Conservation (phyloP, 306 rosid genomes). For the Gynostemma pentaphyllum region DNA sequence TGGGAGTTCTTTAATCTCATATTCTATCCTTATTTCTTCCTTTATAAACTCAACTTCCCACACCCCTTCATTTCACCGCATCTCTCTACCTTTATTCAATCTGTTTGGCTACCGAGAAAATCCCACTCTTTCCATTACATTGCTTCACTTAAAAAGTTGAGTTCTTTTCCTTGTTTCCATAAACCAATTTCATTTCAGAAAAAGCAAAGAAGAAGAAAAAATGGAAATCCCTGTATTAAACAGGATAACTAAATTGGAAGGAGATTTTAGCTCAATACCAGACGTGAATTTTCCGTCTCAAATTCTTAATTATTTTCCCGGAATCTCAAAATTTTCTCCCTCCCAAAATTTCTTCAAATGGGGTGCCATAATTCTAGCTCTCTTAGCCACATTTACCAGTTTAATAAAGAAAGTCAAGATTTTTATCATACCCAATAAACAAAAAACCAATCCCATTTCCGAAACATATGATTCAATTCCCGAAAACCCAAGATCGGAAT, state of each 20-base stretch:
- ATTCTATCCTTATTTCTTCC: not conserved
- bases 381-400: slow-evolving; percentile 28
- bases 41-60: not conserved
- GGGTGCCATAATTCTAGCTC: slow-evolving; percentile 28
- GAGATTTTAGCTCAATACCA: slow-evolving; percentile 12
- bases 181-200: not conserved
- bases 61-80: not conserved
- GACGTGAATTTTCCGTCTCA: slow-evolving; percentile 7
- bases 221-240: slow-evolving; percentile 26
- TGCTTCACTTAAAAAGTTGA: not conserved
- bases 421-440: slow-evolving; percentile 14
- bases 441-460: not conserved
- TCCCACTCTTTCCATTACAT: slow-evolving; percentile 74
- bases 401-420: slow-evolving; percentile 25
- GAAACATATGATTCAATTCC: slow-evolving; percentile 7
- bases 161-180: not conserved
- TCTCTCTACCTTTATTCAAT: not conserved
- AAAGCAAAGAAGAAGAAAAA: not conserved
- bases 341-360: slow-evolving; percentile 25
- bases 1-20: no score
- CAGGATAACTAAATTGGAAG: slow-evolving; percentile 21
- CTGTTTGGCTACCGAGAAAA: slow-evolving; percentile 10
- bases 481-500: slow-evolving; percentile 10
- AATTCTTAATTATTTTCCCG: slow-evolving; percentile 8
- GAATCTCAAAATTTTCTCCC: slow-evolving; percentile 11